phyloP scores from a whole-genome alignment of 1,284 basidiomycete genomes.

The Moniliella sp. region DNA sequence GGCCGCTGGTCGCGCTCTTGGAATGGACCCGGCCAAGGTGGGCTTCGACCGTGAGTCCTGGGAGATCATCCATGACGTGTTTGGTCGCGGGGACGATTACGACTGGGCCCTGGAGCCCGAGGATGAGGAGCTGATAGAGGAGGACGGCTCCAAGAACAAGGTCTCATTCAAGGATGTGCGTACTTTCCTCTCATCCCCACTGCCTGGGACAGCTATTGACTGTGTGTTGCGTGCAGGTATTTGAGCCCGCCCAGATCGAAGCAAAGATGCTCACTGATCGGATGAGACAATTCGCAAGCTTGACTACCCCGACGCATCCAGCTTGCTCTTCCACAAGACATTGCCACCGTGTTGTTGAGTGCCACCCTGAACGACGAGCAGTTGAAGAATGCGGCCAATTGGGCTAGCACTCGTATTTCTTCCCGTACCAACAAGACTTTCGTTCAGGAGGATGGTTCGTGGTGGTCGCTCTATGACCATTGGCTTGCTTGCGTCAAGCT shows the following conservation, averaged over 20 bases:
- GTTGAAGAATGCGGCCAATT: slow-evolving; percentile 59
- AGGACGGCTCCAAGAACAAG: not conserved
- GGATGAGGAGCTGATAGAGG: no score
- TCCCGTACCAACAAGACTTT: slow-evolving; percentile 42
- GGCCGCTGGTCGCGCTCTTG: slow-evolving; percentile 3
- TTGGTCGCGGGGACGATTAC: not conserved
- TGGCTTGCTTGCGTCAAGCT: slow-evolving; percentile 60
- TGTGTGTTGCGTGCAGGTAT: no score
- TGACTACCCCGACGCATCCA: slow-evolving; percentile 93
- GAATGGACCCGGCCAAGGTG: slow-evolving; percentile 3
- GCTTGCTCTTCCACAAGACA: slow-evolving; percentile 46
- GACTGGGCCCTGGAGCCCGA: not conserved
- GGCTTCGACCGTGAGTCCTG: not conserved
- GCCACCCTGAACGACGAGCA: slow-evolving; percentile 47
- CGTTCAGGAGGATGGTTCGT: slow-evolving; percentile 40
- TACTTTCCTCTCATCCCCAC: no score
- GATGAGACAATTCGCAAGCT: slow-evolving; percentile 68
- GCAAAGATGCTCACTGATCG: slow-evolving; percentile 75
- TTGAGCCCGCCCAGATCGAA: slow-evolving; percentile 88
- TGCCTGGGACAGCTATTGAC: no score
- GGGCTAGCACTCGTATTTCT: slow-evolving; percentile 72
- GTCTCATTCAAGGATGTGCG: not conserved
- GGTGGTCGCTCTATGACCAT: slow-evolving; percentile 45
- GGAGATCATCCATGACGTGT: not conserved
- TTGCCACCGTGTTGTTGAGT: slow-evolving; percentile 43